phyloP scores from a whole-genome alignment of 2,329 filamentous ascomycete species.

The Cadophora malorum region DNA sequence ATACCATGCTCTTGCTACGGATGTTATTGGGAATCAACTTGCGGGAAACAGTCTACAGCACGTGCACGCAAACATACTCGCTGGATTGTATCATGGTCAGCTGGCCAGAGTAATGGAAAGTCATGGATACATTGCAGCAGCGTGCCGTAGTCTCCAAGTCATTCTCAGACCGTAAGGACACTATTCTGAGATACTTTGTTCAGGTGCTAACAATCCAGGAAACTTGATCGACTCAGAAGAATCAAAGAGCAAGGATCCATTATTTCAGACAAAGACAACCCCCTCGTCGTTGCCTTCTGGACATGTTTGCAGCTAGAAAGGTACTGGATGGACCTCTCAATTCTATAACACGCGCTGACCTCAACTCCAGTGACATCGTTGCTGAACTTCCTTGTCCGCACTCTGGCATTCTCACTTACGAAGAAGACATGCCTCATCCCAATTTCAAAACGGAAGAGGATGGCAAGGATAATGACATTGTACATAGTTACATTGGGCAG shows the following conservation, averaged over 20 bases:
- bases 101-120: conserved; percentile 87
- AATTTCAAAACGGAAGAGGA: conserved; percentile 56
- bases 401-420: conserved; percentile 65
- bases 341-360: conserved; percentile 21
- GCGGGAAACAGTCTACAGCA: conserved; percentile 84
- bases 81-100: conserved; percentile 88
- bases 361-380: conserved; percentile 74
- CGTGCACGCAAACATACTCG: conserved; percentile 84
- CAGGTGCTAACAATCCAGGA: conserved; percentile 40
- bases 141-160: conserved; percentile 66
- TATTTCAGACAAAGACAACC: conserved; percentile 57
- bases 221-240: conserved; percentile 49
- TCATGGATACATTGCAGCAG: conserved; percentile 65
- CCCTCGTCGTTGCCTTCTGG: conserved; percentile 83
- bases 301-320: conserved; percentile 92
- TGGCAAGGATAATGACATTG: conserved; percentile 54
- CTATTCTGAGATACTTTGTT: background rate
- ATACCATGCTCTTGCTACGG: conserved; percentile 85
- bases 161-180: conserved; percentile 68
- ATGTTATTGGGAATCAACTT: conserved; percentile 82
- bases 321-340: conserved; percentile 49
- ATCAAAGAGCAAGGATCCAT: conserved; percentile 37
- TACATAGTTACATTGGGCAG: conserved; percentile 67
- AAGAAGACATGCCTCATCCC: conserved; percentile 71
- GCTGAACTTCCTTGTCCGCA: conserved; percentile 77